Base-by-base conservation (phyloP, 305 asterid species). In the Striga hermonthica region DNA sequence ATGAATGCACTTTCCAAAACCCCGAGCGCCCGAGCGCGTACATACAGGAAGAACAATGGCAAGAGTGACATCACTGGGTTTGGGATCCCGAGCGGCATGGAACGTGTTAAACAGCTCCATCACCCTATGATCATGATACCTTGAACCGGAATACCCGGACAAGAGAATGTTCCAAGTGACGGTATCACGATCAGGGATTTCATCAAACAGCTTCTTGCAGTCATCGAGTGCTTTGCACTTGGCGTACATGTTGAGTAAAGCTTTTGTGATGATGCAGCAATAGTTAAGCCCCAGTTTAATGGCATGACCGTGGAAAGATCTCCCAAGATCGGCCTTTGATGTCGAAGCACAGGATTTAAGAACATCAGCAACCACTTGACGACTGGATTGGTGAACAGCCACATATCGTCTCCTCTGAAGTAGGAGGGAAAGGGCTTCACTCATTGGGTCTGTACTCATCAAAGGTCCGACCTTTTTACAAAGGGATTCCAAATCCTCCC, bases 211-310 rank as follows among this genome's bases (percentile, higher is more conserved):
- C 4, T 84, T 65, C 72, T 67, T 78, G 74, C 84, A 84, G 58
- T 89, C 95, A 66, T 77, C 86, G 11, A 84, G 74, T 73, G 75
- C 82, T 61, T 79, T 82, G 79, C 89, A 89, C 68, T 92, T 89
- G 4, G 95, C 96, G 76, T 92, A 92, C 97, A 87, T 75, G 74
- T 89, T 91, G 75, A 91, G 95, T 75, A 91, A 70, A 7, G 93
- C 81, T 76, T 92, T 92, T 38, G 78, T 71, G 61, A 86, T 75
- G 43, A 81, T 63, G 10, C 54, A 76, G 84, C 95, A 86, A 5
- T 84, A 80, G 13, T 12, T 61, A 62, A 78, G 83, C 49, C 96
- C 96, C 60, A 78, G 83, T 74, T 82, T 91, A 44, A 86, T 66
- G 44, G 75, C 87, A 59, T 74, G 79, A 71, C 81, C 66, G 50